Base-by-base conservation (phyloP, 345 rosid genomes). In the Boechera retrofracta region DNA sequence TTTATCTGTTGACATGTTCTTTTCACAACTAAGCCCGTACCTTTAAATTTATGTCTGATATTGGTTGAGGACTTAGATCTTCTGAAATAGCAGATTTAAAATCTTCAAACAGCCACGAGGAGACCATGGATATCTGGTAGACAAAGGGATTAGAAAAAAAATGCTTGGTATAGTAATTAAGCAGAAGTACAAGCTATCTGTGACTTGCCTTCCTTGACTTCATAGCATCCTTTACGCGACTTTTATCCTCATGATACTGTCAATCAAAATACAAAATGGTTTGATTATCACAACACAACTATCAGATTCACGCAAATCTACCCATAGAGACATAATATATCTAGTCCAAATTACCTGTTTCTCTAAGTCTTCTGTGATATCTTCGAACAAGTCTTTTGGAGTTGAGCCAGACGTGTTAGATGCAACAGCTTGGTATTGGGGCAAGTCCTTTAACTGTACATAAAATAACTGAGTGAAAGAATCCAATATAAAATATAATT, bases 381-480 rank as follows among this genome's bases (percentile, higher is more conserved):
- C 98, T 82, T 92, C 99, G 77, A 92, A 95, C 88, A 95, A 86
- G 74, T 95, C 98, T 84, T 87, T 95, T 0, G 99, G 98, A 24
- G 89, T 88, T 69, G 98, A 95, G 71, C 99, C 99, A 51, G 91
- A 90, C 11, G 75, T 85, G 44, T 95, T 95, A 62, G 90, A 83
- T 72, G 91, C 99, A 88, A 95, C 89, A 81, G 96, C 97, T 54
- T 79, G 86, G 87, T 95, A 95, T 71, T 86, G 92, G 38, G 96
- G 90, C 67, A 84, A 82, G 47, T 95, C 98, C 79, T 83, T 89
- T 49, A 92, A 86, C 99, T 95, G 80, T 44, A 78, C 59, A 69
- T 54, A 63, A 21, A 60, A 49, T 48, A 15, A 67, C 15, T 69
- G 69, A 69, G 72, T 21, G 41, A 51, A 71, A 10, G 54, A 58